phyloP scores from a whole-genome alignment of 495 filamentous ascomycete species.

The Penicillium subrubescens region DNA sequence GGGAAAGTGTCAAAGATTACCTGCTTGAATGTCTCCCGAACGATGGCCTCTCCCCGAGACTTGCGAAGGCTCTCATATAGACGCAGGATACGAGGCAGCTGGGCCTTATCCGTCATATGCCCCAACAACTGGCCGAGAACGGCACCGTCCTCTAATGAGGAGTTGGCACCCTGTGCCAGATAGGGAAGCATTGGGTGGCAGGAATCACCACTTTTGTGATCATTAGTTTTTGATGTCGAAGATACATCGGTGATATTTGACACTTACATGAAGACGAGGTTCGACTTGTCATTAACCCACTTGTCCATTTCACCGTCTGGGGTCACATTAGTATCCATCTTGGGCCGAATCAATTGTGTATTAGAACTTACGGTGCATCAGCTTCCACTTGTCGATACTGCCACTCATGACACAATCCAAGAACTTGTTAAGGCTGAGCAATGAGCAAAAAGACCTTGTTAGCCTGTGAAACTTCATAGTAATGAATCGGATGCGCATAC shows the following conservation, averaged over 20 bases:
- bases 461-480: neutral
- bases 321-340: neutral
- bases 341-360: neutral
- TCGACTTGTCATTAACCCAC: conserved; percentile 41
- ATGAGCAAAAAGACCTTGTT: neutral
- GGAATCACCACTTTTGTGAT: conserved; percentile 52
- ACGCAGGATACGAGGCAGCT: conserved; percentile 50
- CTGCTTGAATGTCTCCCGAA: conserved; percentile 51
- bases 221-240: neutral
- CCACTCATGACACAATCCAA: conserved; percentile 31
- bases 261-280: conserved; percentile 40
- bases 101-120: conserved; percentile 35
- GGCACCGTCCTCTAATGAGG: conserved; percentile 54
- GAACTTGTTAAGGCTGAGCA: conserved; percentile 38
- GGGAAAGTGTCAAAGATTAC: conserved; percentile 13
- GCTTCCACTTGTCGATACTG: conserved; percentile 60
- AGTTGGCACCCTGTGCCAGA: conserved; percentile 59
- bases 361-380: conserved; percentile 56
- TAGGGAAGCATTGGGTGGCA: conserved; percentile 73
- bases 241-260: neutral
- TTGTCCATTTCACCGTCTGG: conserved; percentile 41
- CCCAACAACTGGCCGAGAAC: conserved; percentile 50
- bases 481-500: conserved; percentile 19
- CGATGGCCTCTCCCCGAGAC: conserved; percentile 58
- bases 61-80: conserved; percentile 65